Base-by-base conservation (phyloP, 176 grass and related monocot genomes). In the Oryza longistaminata region DNA sequence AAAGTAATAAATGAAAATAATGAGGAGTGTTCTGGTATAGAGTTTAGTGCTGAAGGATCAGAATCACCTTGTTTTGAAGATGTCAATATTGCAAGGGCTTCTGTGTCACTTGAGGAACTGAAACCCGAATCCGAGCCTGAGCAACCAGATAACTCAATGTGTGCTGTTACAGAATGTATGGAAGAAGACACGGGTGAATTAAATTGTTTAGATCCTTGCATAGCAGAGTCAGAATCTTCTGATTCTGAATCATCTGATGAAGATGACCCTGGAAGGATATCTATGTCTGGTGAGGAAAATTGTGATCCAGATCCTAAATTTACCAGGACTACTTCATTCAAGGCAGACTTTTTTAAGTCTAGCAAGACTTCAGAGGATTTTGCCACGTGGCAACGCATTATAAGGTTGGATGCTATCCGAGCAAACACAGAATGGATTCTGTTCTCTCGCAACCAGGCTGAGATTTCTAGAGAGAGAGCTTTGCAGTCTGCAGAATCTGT, bases 341-440 rank as follows among this genome's bases (percentile, higher is more conserved):
- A 92, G 67, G 55, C 80, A 27, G 89, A 91, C 68, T 87, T 90
- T 81, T 88, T 83, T 4, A 93, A 49, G 76, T 88, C 80, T 75
- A 91, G 74, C 46, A 86, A 77, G 79, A 95, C 89, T 66, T 67
- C 85, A 0, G 96, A 98, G 78, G 89, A 98, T 83, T 93, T 95
- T 4, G 35, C 85, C 17, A 93, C 89, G 42, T 98, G 96, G 96
- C 93, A 98, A 53, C 93, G 96, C 34, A 98, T 98, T 45, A 98
- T 98, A 72, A 94, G 96, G 83, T 69, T 98, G 67, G 96, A 98
- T 85, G 93, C 96, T 35, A 83, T 95, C 65, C 87, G 96, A 27
- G 88, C 93, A 48, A 91, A 91, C 55, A 50, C 87, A 13, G 96
- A 97, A 81, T 97, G 95, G 95, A 85, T 95, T 79, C 58, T 90